A percentile compares a stretch with the other conserved stretches of the same genome.
These are phyloP conservation scores for Ceratobasidium sp. DNA, from an alignment of 1,284 basidiomycete species.

Conservation along the genomic window DNA sequence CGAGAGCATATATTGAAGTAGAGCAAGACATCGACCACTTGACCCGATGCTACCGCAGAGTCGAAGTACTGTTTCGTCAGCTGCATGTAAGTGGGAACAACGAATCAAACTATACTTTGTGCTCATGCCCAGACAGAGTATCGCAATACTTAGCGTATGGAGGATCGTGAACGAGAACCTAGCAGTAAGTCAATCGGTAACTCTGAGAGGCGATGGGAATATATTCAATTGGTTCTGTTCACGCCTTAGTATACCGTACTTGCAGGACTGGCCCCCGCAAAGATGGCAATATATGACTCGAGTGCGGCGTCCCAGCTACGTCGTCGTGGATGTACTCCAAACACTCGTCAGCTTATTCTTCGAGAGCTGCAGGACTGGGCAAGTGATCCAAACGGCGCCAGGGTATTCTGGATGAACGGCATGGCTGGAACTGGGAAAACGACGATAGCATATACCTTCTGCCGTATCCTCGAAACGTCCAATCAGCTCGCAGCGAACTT, in stretches of 20 bases:
- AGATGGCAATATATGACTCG: constrained; percentile 15
- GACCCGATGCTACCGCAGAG: background rate
- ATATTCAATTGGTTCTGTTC: no score
- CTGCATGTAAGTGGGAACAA: background rate
- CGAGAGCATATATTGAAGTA: background rate
- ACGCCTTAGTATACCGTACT: constrained; percentile 1
- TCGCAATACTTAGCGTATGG: constrained; percentile 10
- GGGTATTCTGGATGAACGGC: constrained; percentile 26
- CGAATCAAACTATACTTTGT: no score
- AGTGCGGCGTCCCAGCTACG: background rate
- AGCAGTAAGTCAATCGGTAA: background rate
- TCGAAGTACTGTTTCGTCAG: constrained; percentile 1
- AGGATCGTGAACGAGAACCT: background rate
- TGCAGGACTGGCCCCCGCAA: background rate
- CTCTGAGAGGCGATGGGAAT: background rate
- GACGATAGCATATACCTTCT: constrained; percentile 34
- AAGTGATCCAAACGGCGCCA: background rate
- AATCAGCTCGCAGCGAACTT: constrained; percentile 25
- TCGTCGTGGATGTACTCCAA: constrained; percentile 12
- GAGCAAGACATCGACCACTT: background rate
- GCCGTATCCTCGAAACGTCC: background rate
- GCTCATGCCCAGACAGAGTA: background rate
- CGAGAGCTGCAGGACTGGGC: constrained; percentile 3
- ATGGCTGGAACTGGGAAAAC: constrained; percentile 28
- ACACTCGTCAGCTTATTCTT: constrained; percentile 10